phyloP scores from a whole-genome alignment of 768 basidiomycete genomes.

The Ephemerocybe angulata region DNA sequence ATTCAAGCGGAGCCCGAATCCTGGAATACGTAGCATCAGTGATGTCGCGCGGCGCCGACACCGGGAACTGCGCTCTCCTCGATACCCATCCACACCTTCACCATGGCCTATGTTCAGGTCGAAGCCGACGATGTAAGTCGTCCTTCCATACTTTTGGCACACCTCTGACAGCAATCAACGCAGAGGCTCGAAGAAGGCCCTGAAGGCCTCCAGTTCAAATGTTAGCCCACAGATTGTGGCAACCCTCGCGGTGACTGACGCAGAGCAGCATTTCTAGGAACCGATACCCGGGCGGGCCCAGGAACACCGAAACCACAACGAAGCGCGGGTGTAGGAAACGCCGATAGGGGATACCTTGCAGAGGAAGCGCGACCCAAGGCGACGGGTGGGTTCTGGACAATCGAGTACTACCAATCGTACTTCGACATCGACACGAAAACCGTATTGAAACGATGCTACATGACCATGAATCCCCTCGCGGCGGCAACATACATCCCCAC shows the following conservation, averaged over 20 bases:
- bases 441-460: constrained; percentile 71
- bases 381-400: constrained; percentile 64
- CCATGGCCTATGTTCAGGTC: constrained; percentile 71
- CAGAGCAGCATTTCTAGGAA: constrained; percentile 53
- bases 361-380: constrained; percentile 47
- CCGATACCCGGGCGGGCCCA: constrained; percentile 31
- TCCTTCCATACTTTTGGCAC: neutral
- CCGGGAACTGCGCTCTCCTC: neutral
- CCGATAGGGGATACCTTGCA: constrained; percentile 56
- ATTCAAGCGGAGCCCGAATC: neutral
- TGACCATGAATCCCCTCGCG: constrained; percentile 72
- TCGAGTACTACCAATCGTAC: constrained; percentile 85
- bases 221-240: constrained; percentile 34
- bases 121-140: constrained; percentile 63
- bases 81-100: constrained; percentile 6
- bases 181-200: constrained; percentile 58
- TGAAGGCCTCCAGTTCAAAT: constrained; percentile 71
- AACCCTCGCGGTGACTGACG: neutral
- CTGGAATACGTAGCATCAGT: neutral
- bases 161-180: neutral
- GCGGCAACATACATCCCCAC: constrained; percentile 54
- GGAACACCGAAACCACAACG: constrained; percentile 35
- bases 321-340: constrained; percentile 45
- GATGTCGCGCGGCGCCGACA: neutral
- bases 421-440: constrained; percentile 86